A percentile compares a stretch with the other conserved stretches of the same genome.
These are phyloP conservation scores for Lasiodiplodia theobromae DNA, from an alignment of 2,329 filamentous ascomycete species.

Conservation along the genomic window DNA sequence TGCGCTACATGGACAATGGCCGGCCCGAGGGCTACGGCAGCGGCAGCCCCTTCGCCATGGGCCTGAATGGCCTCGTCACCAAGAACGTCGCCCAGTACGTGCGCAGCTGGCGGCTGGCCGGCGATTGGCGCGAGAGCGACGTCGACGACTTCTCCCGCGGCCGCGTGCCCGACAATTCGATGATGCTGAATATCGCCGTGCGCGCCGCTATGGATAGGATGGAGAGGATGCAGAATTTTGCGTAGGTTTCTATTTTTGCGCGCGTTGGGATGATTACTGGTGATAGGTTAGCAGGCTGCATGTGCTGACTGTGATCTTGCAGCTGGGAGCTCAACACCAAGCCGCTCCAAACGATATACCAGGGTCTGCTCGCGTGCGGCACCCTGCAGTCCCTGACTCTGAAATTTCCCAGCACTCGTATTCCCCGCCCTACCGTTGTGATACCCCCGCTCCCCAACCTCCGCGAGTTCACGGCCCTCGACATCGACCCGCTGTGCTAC, in stretches of 20 bases:
- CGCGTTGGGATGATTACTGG: background rate
- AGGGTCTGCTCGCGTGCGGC: slow-evolving; percentile 59
- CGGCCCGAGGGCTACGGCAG: slow-evolving; percentile 67
- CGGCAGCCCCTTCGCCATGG: slow-evolving; percentile 69
- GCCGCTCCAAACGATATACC: slow-evolving; percentile 65
- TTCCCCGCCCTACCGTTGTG: slow-evolving; percentile 63
- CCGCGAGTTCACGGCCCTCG: slow-evolving; percentile 59
- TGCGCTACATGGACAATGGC: slow-evolving; percentile 63
- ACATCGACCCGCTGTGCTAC: slow-evolving; percentile 70
- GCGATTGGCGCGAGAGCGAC: slow-evolving; percentile 65
- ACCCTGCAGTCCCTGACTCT: slow-evolving; percentile 62
- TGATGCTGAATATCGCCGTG: slow-evolving; percentile 68
- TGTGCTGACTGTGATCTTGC: slow-evolving; percentile 9
- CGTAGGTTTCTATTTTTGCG: slow-evolving; percentile 42
- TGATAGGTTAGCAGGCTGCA: slow-evolving; percentile 33
- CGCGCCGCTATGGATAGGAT: slow-evolving; percentile 67
- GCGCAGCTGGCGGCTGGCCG: slow-evolving; percentile 59
- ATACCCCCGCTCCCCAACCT: slow-evolving; percentile 66
- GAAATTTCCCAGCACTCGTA: slow-evolving; percentile 62
- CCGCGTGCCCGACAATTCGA: slow-evolving; percentile 67
- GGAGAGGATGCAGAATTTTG: slow-evolving; percentile 61
- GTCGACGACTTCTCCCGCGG: slow-evolving; percentile 65
- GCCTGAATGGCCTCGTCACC: slow-evolving; percentile 67
- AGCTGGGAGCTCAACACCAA: slow-evolving; percentile 69
- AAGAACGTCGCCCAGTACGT: slow-evolving; percentile 62